phyloP scores from a whole-genome alignment of 805 yeast genomes.

The Metschnikowia koreensis region DNA sequence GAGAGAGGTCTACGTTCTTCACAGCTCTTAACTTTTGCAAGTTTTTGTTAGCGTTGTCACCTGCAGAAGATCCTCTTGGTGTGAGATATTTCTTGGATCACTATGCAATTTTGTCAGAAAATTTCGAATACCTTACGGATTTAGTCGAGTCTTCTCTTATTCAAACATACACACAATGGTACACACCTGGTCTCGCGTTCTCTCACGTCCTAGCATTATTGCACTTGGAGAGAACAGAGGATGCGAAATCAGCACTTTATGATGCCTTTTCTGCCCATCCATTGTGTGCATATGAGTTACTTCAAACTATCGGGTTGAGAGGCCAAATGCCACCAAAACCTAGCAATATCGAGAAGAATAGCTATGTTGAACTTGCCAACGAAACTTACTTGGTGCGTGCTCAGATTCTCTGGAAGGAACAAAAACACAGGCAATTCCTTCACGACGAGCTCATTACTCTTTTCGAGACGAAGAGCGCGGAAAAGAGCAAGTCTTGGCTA shows the following conservation, averaged over 20 bases:
- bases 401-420: constrained; percentile 51
- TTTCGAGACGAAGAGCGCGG: constrained; percentile 12
- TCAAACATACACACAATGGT: constrained; percentile 61
- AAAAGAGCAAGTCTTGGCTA: constrained; percentile 10
- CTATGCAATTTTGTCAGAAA: constrained; percentile 66
- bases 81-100: constrained; percentile 80
- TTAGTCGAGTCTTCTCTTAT: constrained; percentile 56
- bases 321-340: constrained; percentile 4
- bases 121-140: constrained; percentile 59
- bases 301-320: constrained; percentile 46
- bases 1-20: constrained; percentile 71
- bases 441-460: constrained; percentile 36
- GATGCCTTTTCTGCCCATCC: constrained; percentile 59
- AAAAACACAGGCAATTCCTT: constrained; percentile 46
- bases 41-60: constrained; percentile 63
- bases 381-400: constrained; percentile 63
- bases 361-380: constrained; percentile 38
- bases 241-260: constrained; percentile 49
- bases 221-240: constrained; percentile 35
- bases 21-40: constrained; percentile 80
- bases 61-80: constrained; percentile 81
- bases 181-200: constrained; percentile 68
- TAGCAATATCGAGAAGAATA: constrained; percentile 20
- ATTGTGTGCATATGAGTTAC: constrained; percentile 49
- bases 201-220: constrained; percentile 65